Percentiles rank a stretch among this genome's conserved stretches.
Evolutionary conservation across 805 yeast genomes (phyloP).

Genomic region (Henningerozyma blattae): DNA sequence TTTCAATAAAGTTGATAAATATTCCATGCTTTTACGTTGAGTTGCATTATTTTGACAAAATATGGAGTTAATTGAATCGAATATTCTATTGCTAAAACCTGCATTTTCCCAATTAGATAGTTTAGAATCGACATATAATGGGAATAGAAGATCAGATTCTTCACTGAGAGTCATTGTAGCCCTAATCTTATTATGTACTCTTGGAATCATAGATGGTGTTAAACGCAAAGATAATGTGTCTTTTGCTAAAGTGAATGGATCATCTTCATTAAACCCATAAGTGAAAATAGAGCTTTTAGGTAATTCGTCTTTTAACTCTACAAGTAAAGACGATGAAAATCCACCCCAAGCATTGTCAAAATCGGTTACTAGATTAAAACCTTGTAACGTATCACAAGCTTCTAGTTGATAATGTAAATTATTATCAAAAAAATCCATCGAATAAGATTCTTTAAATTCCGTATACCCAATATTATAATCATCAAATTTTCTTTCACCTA

Average conservation of each 20-base stretch:
- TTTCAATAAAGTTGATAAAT: constrained; percentile 8
- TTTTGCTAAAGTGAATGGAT: constrained; percentile 8
- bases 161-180: constrained; percentile 35
- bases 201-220: constrained; percentile 1
- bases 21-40: constrained; percentile 13
- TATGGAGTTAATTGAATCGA: constrained; percentile 17
- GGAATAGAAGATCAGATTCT: constrained; percentile 43
- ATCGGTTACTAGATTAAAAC: constrained; percentile 60
- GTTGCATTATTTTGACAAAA: constrained; percentile 7
- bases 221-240: constrained; percentile 3
- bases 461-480: constrained; percentile 44
- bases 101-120: constrained; percentile 20
- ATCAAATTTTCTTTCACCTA: constrained; percentile 26
- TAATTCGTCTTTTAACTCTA: constrained; percentile 56
- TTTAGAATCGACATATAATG: constrained; percentile 28
- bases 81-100: constrained; percentile 12
- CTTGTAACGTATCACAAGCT: constrained; percentile 61
- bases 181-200: constrained; percentile 31
- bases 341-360: constrained; percentile 83
- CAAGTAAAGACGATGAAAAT: constrained; percentile 39
- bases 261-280: constrained; percentile 33
- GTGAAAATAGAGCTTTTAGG: constrained; percentile 35
- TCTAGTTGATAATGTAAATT: constrained; percentile 55
- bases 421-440: constrained; percentile 45
- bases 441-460: constrained; percentile 35